Evolutionary conservation across 2,329 filamentous ascomycete species (phyloP).

Genomic region (Trichoderma koningii): DNA sequence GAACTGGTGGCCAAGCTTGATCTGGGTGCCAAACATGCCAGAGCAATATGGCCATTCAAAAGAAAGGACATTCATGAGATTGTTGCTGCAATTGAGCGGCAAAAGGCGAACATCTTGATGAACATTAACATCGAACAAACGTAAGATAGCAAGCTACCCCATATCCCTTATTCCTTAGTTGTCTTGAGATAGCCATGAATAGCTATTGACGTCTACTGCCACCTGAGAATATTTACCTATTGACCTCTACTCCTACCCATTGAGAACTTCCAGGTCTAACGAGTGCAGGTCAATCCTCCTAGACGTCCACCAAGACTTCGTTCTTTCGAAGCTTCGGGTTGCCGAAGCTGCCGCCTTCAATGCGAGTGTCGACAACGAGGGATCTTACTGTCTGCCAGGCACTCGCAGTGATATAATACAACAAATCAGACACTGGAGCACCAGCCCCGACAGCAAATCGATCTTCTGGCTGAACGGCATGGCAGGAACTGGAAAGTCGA

Average conservation of each 20-base stretch:
- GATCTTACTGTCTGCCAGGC: slow-evolving; percentile 37
- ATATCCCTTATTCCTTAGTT: neutral
- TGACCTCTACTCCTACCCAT: neutral
- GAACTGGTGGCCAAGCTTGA: slow-evolving; percentile 24
- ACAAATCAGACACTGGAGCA: slow-evolving; percentile 34
- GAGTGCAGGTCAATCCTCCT: neutral
- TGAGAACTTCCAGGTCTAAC: neutral
- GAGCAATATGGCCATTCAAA: slow-evolving; percentile 26
- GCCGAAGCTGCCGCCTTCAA: slow-evolving; percentile 39
- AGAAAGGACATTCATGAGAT: slow-evolving; percentile 20
- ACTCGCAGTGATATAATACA: slow-evolving; percentile 40
- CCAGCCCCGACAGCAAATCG: slow-evolving; percentile 29
- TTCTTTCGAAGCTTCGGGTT: slow-evolving; percentile 31
- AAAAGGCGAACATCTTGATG: slow-evolving; percentile 13
- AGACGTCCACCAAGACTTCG: slow-evolving; percentile 31
- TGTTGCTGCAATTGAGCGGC: slow-evolving; percentile 8
- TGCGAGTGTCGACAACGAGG: slow-evolving; percentile 36
- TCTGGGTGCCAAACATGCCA: slow-evolving; percentile 14
- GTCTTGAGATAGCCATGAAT: neutral
- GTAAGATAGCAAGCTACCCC: slow-evolving; percentile 1
- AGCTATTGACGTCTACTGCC: too few relatives aligned
- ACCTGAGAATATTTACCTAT: too few relatives aligned
- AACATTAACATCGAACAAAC: slow-evolving; percentile 25
- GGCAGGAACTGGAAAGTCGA: slow-evolving; percentile 46
- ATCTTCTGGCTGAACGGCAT: slow-evolving; percentile 45